A percentile compares a stretch with the other conserved stretches of the same genome.
Conservation (phyloP, 2,329 filamentous ascomycete species). For the Aspergillus brasiliensis region DNA sequence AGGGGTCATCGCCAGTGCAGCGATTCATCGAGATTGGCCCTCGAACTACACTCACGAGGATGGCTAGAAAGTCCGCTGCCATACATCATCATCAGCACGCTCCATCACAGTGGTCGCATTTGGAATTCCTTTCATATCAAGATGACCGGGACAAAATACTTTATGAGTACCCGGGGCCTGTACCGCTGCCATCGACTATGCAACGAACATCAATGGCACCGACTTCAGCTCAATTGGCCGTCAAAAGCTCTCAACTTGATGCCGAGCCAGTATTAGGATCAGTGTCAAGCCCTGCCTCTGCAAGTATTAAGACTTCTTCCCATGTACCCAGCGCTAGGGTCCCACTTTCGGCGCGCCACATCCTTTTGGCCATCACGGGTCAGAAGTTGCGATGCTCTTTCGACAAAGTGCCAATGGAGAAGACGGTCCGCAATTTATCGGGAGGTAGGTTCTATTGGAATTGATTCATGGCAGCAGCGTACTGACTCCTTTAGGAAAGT, state of each 20-base stretch:
- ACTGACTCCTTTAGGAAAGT: slow-evolving; percentile 34
- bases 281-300: slow-evolving; percentile 2
- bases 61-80: slow-evolving; percentile 40
- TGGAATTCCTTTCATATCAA: slow-evolving; percentile 30
- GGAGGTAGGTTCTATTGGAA: slow-evolving; percentile 10
- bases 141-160: slow-evolving; percentile 16
- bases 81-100: slow-evolving; percentile 24
- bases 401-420: slow-evolving; percentile 21
- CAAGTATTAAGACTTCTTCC: background rate
- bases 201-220: background rate
- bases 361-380: slow-evolving; percentile 18
- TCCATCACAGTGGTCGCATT: slow-evolving; percentile 19
- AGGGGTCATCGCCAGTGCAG: slow-evolving; percentile 25
- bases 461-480: background rate
- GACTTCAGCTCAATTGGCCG: background rate
- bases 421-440: slow-evolving; percentile 38
- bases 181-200: background rate
- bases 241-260: background rate
- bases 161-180: slow-evolving; percentile 10
- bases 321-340: slow-evolving; percentile 8
- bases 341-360: slow-evolving; percentile 14
- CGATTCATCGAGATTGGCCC: slow-evolving; percentile 46
- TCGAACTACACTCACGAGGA: slow-evolving; percentile 37
- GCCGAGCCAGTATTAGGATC: background rate
- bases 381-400: slow-evolving; percentile 22